Percentiles rank a stretch among this genome's conserved stretches.
These are phyloP conservation scores for Spirogloea muscicola DNA, from an alignment of 139 green algal species.

Conservation along the genomic window DNA sequence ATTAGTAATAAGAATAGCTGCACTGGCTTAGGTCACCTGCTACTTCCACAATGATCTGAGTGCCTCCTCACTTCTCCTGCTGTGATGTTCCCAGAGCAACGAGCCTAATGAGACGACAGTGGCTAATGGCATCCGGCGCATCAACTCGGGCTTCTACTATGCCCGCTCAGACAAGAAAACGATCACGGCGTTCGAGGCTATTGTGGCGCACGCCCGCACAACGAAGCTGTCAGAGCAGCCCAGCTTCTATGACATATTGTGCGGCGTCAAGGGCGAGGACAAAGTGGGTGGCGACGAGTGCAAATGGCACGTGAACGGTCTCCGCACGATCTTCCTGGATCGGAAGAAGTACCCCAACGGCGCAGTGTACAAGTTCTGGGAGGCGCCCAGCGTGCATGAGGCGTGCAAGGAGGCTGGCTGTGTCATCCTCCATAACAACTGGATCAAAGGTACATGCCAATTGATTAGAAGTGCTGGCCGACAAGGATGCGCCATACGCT, in stretches of 20 bases:
- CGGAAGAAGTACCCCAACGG: constrained; percentile 23
- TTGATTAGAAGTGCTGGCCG: too few relatives aligned
- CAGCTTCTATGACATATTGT: constrained; percentile 32
- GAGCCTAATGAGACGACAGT: constrained; percentile 1
- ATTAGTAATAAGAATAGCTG: too few relatives aligned
- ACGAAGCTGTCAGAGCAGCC: constrained; percentile 31
- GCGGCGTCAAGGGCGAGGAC: constrained; percentile 8
- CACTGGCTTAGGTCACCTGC: too few relatives aligned
- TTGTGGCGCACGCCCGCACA: constrained; percentile 10
- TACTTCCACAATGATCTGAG: too few relatives aligned
- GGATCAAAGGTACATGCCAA: constrained; percentile 5
- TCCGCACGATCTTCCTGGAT: constrained; percentile 19
- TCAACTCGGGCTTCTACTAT: constrained; percentile 38
- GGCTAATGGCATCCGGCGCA: constrained; percentile 17
- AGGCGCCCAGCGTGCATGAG: background rate
- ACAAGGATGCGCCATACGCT: too few relatives aligned
- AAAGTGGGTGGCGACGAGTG: constrained; percentile 8
- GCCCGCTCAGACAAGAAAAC: constrained; percentile 7
- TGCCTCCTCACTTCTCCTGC: too few relatives aligned
- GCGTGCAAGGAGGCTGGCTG: constrained; percentile 4
- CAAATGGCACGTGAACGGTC: background rate
- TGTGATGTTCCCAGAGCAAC: too few relatives aligned
- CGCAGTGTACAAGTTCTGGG: constrained; percentile 13
- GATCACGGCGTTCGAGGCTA: constrained; percentile 15
- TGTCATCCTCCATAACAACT: constrained; percentile 25